phyloP scores from a whole-genome alignment of 352 stramenopile species.

The Pythium dissotocum region DNA sequence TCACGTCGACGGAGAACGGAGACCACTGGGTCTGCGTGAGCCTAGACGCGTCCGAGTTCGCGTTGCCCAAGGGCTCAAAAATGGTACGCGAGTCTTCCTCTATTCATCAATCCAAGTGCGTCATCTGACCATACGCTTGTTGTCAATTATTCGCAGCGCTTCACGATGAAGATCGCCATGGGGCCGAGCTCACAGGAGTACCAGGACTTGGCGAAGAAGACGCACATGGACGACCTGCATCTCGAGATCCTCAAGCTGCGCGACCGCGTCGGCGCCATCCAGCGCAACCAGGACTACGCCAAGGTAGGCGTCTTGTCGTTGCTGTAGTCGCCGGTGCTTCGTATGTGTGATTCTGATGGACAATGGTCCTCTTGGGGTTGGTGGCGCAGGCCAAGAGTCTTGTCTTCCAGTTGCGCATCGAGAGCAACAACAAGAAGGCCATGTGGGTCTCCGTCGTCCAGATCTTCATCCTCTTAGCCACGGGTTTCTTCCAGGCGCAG shows the following conservation, averaged over 20 bases:
- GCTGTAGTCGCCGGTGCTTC: no score
- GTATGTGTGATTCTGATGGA: not conserved
- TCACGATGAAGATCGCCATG: slow-evolving; percentile 69
- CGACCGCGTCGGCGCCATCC: slow-evolving; percentile 77
- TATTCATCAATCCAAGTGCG: not conserved
- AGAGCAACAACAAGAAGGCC: slow-evolving; percentile 76
- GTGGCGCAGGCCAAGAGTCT: slow-evolving; percentile 58
- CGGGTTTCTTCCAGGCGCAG: slow-evolving; percentile 76
- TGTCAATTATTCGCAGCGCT: slow-evolving; percentile 38
- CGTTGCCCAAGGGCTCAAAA: slow-evolving; percentile 49
- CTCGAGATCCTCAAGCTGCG: slow-evolving; percentile 78
- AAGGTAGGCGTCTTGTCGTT: slow-evolving; percentile 40
- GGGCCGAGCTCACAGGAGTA: slow-evolving; percentile 78
- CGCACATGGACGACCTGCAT: slow-evolving; percentile 81
- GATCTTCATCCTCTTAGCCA: slow-evolving; percentile 69
- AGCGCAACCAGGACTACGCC: slow-evolving; percentile 84
- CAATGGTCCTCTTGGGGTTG: not conserved
- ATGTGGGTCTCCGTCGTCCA: slow-evolving; percentile 85
- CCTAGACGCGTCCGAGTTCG: slow-evolving; percentile 66
- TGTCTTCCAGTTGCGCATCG: slow-evolving; percentile 66
- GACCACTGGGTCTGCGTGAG: slow-evolving; percentile 77
- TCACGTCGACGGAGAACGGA: slow-evolving; percentile 66
- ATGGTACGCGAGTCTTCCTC: slow-evolving; percentile 48
- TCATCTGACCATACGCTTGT: not conserved
- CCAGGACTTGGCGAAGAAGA: slow-evolving; percentile 79